Conservation (phyloP, 257 asterid species). For the Primulina tabacum region DNA sequence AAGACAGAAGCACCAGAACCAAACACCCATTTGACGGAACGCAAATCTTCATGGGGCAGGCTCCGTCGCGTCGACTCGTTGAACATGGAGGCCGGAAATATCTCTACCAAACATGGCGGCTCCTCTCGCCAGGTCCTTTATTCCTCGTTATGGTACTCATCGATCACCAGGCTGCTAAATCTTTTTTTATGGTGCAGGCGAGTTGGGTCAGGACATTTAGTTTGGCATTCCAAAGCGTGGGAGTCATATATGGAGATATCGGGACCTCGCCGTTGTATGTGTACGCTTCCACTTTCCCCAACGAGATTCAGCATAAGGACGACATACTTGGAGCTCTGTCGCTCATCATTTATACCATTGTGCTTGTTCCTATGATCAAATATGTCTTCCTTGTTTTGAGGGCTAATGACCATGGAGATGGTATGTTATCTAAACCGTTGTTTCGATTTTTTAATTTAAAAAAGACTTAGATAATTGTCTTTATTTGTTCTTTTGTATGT, state of each 20-base stretch:
- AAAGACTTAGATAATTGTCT: too few species aligned
- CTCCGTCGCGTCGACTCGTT: slow-evolving; percentile 49
- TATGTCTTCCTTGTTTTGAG: slow-evolving; percentile 63
- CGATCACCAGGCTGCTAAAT: too few species aligned
- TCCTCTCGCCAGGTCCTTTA: slow-evolving; percentile 19
- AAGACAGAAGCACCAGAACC: not conserved
- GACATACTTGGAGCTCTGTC: slow-evolving; percentile 64
- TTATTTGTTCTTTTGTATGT: too few species aligned
- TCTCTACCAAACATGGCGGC: slow-evolving; percentile 31
- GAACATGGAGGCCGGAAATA: slow-evolving; percentile 41
- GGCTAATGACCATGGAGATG: slow-evolving; percentile 84
- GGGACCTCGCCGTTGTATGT: slow-evolving; percentile 88
- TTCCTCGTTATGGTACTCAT: too few species aligned
- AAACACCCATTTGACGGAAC: not conserved
- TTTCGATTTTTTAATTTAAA: too few species aligned
- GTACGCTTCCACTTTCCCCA: slow-evolving; percentile 45
- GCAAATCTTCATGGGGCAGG: slow-evolving; percentile 35
- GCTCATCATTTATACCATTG: slow-evolving; percentile 64
- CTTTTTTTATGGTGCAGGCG: not conserved
- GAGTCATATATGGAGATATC: slow-evolving; percentile 78
- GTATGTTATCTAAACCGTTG: slow-evolving; percentile 25
- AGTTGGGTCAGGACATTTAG: slow-evolving; percentile 50
- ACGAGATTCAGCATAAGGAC: slow-evolving; percentile 36
- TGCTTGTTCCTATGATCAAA: slow-evolving; percentile 63
- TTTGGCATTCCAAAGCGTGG: slow-evolving; percentile 73